Evolutionary conservation across 768 basidiomycete species (phyloP), one percentile per base, ranked within the genome.

Genomic region (Suillus clintonianus): DNA sequence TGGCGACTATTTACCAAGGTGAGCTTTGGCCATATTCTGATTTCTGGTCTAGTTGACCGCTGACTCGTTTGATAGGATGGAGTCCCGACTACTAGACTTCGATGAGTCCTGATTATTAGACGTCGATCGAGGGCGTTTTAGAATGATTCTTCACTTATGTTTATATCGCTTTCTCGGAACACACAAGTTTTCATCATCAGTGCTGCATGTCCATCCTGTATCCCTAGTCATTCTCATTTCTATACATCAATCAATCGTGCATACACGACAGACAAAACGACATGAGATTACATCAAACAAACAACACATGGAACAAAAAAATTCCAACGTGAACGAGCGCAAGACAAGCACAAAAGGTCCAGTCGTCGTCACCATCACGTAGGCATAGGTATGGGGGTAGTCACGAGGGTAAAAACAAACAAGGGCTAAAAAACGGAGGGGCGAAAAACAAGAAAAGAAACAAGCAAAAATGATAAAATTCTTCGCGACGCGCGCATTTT

Each of bases 1-100:
- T 98, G 22, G 89, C 88, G 3, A 83, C 81, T n/a, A 94, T 98
- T 67, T 99, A 84, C 71, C 68, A 71, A 43, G 94, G 94, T 91
- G 70, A 64, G 86, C 76, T 24, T 45, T 58, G 50, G 3, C 17
- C 24, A 8, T 50, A 24, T 24, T 57, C 47, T 62, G 54, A 19
- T 59, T 43, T 4, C 34, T 42, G 48, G 48, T 4, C 30, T 62
- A 27, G 34, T 59, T 22, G 15, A 24, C 37, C 62, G 64, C 63
- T 55, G 14, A n/a, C 48, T 9, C 43, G 27, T 6, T 19, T 53
- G 19, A 41, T 65, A 82, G 81, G 81, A n/a, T 82, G 81, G 81
- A 76, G 77, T 56, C 81, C 82, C 22, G 73, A 80, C 65, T 76
- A 69, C 59, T 80, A 70, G 65, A 41, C 19, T 5, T 51, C 4